phyloP scores from a whole-genome alignment of 192 early-diverging fungal species.

The Dissophora globulifera region DNA sequence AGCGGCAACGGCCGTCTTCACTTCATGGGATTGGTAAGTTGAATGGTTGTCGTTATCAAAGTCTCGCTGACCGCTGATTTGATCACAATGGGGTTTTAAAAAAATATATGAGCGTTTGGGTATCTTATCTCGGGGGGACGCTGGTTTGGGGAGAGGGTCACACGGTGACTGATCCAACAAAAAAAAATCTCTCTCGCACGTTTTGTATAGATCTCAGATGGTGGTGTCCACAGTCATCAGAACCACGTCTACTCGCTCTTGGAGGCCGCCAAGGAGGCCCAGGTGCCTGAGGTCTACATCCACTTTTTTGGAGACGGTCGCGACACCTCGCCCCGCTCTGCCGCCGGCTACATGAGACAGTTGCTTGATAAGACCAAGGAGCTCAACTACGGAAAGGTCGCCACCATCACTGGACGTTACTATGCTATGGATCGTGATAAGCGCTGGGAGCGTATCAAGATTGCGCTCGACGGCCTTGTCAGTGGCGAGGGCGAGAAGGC shows the following conservation, averaged over 20 bases:
- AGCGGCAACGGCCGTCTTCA: constrained; percentile 88
- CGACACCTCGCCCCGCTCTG: constrained; percentile 93
- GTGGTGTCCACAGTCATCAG: constrained; percentile 97
- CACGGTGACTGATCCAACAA: no score
- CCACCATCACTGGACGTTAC: constrained; percentile 95
- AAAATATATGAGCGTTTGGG: not conserved
- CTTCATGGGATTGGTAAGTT: constrained; percentile 73
- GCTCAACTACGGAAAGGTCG: constrained; percentile 86
- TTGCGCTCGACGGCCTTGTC: constrained; percentile 93
- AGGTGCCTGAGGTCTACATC: constrained; percentile 86
- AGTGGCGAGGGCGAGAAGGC: constrained; percentile 80
- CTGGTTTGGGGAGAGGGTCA: no score
- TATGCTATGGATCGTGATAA: constrained; percentile 99
- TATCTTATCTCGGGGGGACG: constrained; percentile 29
- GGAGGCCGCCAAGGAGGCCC: constrained; percentile 84
- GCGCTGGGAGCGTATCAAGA: constrained; percentile 98
- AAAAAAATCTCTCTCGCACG: not conserved
- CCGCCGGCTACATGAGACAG: constrained; percentile 81
- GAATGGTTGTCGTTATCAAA: not conserved
- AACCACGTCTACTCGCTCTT: constrained; percentile 89
- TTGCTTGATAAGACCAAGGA: constrained; percentile 72
- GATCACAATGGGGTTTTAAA: no score
- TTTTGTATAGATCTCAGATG: constrained; percentile 83
- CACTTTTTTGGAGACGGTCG: constrained; percentile 99
- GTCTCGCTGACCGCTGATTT: no score